Conservation (phyloP, 257 asterid species). For the Nicotiana sylvestris region DNA sequence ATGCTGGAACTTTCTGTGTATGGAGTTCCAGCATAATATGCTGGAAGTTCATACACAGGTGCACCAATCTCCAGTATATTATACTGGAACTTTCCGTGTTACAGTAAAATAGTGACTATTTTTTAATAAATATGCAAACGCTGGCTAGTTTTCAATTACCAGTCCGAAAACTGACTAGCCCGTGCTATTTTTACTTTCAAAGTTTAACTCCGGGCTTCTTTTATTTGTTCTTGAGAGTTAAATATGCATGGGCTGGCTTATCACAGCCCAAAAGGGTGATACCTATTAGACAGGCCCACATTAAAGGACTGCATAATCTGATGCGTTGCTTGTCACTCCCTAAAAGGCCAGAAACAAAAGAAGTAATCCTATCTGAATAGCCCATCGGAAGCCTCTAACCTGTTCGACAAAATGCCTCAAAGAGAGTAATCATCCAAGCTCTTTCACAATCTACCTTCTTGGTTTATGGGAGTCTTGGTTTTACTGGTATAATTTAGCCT, state of each 20-base stretch:
- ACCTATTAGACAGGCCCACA: neutral
- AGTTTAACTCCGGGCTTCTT: neutral
- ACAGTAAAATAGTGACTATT: too few species aligned
- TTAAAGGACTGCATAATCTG: neutral
- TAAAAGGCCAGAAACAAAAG: too few species aligned
- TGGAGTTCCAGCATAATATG: too few species aligned
- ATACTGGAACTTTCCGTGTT: too few species aligned
- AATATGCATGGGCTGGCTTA: neutral
- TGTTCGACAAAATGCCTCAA: neutral
- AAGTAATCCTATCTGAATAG: neutral
- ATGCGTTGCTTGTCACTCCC: too few species aligned
- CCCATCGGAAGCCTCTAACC: neutral
- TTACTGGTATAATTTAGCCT: neutral
- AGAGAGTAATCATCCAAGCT: neutral
- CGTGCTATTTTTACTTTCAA: too few species aligned
- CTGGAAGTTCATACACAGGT: too few species aligned
- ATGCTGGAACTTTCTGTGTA: too few species aligned
- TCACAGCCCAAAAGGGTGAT: slow-evolving; percentile 1
- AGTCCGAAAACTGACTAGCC: neutral
- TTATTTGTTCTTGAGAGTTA: neutral
- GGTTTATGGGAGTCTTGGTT: neutral
- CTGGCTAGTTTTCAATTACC: neutral
- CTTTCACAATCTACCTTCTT: neutral
- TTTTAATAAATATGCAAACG: too few species aligned
- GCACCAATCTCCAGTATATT: too few species aligned